A percentile compares a stretch with the other conserved stretches of the same genome.
These are phyloP conservation scores for Dactylella cylindrospora DNA, from an alignment of 2,329 filamentous ascomycete genomes.

Conservation along the genomic window DNA sequence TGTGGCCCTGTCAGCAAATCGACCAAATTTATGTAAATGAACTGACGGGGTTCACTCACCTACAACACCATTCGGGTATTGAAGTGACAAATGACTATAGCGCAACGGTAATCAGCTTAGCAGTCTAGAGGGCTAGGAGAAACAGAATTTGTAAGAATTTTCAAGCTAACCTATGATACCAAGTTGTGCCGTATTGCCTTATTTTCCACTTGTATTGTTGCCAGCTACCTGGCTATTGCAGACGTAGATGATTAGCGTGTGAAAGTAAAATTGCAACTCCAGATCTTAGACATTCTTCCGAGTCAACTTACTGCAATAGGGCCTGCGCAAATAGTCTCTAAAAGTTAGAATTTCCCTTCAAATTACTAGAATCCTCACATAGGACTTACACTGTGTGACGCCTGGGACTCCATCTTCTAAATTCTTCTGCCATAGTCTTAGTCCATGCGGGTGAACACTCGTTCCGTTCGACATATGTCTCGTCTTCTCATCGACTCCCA, in stretches of 20 bases:
- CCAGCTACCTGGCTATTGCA: too few relatives aligned
- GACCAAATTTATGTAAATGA: background rate
- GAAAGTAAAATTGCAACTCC: too few relatives aligned
- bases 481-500: background rate
- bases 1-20: background rate
- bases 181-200: slow-evolving; percentile 17
- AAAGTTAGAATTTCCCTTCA: background rate
- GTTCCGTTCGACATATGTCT: slow-evolving; percentile 19
- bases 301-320: slow-evolving; percentile 52
- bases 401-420: slow-evolving; percentile 61
- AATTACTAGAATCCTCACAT: background rate
- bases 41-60: slow-evolving; percentile 51
- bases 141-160: background rate
- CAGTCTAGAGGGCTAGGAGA: too few relatives aligned
- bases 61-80: slow-evolving; percentile 62
- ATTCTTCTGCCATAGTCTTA: slow-evolving; percentile 48
- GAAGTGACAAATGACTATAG: slow-evolving; percentile 56
- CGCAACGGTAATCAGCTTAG: background rate
- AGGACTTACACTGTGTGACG: slow-evolving; percentile 55
- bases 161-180: slow-evolving; percentile 21
- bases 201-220: slow-evolving; percentile 12
- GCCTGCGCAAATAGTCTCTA: slow-evolving; percentile 10
- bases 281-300: too few relatives aligned
- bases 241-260: too few relatives aligned
- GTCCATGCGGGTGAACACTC: slow-evolving; percentile 12